Conservation (phyloP, 805 yeast genomes). For the Cyberlindnera samutprakarnensis region DNA sequence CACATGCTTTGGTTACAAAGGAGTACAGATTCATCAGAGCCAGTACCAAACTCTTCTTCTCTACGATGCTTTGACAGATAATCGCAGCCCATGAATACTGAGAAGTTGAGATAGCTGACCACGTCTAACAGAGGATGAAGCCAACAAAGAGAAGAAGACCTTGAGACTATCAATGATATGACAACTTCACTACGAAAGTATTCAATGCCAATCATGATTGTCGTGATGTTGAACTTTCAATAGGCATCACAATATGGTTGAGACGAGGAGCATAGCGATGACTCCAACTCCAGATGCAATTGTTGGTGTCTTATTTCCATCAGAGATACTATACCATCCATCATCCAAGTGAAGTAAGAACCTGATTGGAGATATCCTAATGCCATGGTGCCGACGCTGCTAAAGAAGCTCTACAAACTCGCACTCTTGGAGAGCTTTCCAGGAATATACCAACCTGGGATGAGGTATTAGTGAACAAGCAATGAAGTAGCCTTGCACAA, state of each 20-base stretch:
- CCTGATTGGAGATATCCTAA: constrained; percentile 25
- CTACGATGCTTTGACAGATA: constrained; percentile 8
- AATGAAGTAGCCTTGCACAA: constrained; percentile 50
- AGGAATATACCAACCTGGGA: constrained; percentile 49
- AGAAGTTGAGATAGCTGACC: constrained; percentile 6
- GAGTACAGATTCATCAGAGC: constrained; percentile 9
- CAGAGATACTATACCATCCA: constrained; percentile 2
- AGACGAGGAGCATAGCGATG: constrained; percentile 1
- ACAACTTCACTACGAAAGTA: not conserved
- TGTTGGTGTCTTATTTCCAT: constrained; percentile 6
- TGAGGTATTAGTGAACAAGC: constrained; percentile 50
- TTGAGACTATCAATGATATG: not conserved
- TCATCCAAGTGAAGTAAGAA: constrained; percentile 6
- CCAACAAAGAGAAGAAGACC: constrained; percentile 1
- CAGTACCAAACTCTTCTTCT: constrained; percentile 7
- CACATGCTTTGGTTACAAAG: constrained; percentile 10
- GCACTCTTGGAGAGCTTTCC: constrained; percentile 54
- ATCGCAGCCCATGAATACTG: constrained; percentile 8
- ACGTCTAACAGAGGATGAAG: not conserved
- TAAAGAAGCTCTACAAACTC: constrained; percentile 27
- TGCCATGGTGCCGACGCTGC: constrained; percentile 20
- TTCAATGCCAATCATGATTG: not conserved
- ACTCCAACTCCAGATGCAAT: constrained; percentile 1
- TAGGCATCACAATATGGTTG: constrained; percentile 4
- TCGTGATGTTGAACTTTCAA: constrained; percentile 2